A percentile compares a stretch with the other conserved stretches of the same genome.
Conservation (phyloP, 176 grass and related monocot genomes). For the Miscanthus lutarioriparius region DNA sequence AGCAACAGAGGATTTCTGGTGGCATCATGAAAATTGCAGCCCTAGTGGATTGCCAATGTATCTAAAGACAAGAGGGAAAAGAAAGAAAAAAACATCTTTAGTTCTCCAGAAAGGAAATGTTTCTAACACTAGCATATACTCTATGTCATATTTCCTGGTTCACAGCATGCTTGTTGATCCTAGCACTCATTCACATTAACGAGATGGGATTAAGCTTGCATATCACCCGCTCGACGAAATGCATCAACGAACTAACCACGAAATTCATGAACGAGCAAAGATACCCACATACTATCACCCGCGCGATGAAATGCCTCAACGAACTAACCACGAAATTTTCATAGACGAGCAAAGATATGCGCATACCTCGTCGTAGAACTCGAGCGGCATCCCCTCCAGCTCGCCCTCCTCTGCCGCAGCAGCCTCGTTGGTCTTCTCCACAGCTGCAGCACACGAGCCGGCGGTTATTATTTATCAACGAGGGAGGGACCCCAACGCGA, state of each 20-base stretch:
- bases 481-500: neutral
- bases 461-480: neutral
- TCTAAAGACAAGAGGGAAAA: neutral
- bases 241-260: slow-evolving; percentile 10
- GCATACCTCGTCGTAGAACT: slow-evolving; percentile 72
- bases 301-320: slow-evolving; percentile 25
- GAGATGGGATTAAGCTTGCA: neutral
- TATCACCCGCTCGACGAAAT: slow-evolving; percentile 30
- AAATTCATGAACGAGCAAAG: neutral
- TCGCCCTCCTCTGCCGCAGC: slow-evolving; percentile 23
- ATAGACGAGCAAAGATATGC: neutral
- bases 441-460: slow-evolving; percentile 24
- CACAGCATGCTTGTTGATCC: neutral
- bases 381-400: slow-evolving; percentile 46
- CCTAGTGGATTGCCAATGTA: neutral
- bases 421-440: slow-evolving; percentile 36
- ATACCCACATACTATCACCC: slow-evolving; percentile 35
- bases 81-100: neutral
- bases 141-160: neutral
- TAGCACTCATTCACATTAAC: neutral
- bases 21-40: neutral
- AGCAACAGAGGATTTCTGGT: neutral
- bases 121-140: neutral
- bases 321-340: slow-evolving; percentile 2
- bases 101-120: neutral